These are phyloP conservation scores for Mallotus repandus DNA, from an alignment of 441 rosid species.

Conservation along the genomic window DNA sequence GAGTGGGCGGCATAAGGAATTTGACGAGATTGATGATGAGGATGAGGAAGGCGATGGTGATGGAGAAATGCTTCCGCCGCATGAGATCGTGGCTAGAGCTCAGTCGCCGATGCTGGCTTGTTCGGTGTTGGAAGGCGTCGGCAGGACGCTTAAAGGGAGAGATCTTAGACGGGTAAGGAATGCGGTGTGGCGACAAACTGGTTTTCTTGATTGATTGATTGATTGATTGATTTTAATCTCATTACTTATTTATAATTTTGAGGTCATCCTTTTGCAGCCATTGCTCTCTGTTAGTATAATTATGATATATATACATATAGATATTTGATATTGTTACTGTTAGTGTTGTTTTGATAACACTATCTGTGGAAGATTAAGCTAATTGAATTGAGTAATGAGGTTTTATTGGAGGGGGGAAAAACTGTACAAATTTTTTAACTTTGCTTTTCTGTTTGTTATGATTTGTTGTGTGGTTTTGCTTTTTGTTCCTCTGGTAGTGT, in stretches of 20 bases:
- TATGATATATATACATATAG: no score
- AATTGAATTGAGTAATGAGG: background rate
- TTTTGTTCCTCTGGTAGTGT: no score
- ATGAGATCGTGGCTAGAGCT: conserved; percentile 76
- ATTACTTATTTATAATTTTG: no score
- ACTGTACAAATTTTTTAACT: background rate
- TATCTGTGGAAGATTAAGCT: conserved; percentile 8
- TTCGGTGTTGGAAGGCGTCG: conserved; percentile 88
- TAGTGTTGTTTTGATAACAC: background rate
- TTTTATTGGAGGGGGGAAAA: background rate
- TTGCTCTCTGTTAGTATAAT: no score
- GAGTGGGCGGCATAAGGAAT: conserved; percentile 26
- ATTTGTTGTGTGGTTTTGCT: no score
- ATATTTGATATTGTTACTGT: background rate
- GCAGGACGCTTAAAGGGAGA: conserved; percentile 90
- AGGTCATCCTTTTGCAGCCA: background rate
- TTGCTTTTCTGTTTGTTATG: no score
- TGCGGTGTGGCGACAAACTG: conserved; percentile 74
- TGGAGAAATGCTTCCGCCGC: conserved; percentile 75
- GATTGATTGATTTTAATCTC: no score
- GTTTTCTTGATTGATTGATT: conserved; percentile 65
- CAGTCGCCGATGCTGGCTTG: conserved; percentile 54
- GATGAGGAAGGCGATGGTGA: conserved; percentile 45
- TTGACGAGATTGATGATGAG: conserved; percentile 48
- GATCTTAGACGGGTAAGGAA: conserved; percentile 89